Percentiles rank a stretch among this genome's conserved stretches.
Conservation (phyloP, 805 yeast species). For the Yueomyces sp. region DNA sequence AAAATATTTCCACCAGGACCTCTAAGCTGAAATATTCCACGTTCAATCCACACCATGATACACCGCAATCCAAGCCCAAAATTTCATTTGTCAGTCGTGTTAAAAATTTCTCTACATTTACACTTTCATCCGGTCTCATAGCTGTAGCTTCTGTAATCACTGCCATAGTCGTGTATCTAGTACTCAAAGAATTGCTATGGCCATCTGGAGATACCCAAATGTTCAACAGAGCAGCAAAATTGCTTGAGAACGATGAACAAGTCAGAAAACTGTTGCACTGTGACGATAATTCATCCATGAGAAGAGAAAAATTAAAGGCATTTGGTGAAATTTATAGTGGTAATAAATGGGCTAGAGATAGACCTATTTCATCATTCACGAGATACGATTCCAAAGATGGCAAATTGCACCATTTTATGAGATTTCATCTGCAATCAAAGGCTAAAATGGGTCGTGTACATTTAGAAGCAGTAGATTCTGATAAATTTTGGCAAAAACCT, state of each 20-base stretch:
- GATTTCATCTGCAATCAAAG: conserved; percentile 72
- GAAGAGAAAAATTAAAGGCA: conserved; percentile 59
- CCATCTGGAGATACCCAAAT: conserved; percentile 89
- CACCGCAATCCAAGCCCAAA: neutral
- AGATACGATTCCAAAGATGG: conserved; percentile 47
- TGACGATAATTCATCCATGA: conserved; percentile 19
- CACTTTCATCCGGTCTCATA: conserved; percentile 10
- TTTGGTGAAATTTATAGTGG: conserved; percentile 56
- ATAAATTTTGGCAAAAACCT: conserved; percentile 42
- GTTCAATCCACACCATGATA: neutral
- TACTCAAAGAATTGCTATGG: conserved; percentile 66
- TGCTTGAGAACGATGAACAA: conserved; percentile 54
- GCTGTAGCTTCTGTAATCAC: conserved; percentile 50
- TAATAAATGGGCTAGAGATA: conserved; percentile 77
- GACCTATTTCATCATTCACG: conserved; percentile 61
- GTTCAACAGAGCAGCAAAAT: conserved; percentile 71
- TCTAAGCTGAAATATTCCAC: neutral
- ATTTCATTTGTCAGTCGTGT: neutral
- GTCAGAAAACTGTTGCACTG: conserved; percentile 48
- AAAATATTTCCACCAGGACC: too few relatives aligned
- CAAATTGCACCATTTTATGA: conserved; percentile 68
- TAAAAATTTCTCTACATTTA: neutral
- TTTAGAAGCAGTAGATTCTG: conserved; percentile 61
- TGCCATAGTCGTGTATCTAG: conserved; percentile 53
- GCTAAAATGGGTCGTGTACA: conserved; percentile 55